Evolutionary conservation across 495 filamentous ascomycete genomes (phyloP).

Genomic region (Penicillium atrosanguineum): DNA sequence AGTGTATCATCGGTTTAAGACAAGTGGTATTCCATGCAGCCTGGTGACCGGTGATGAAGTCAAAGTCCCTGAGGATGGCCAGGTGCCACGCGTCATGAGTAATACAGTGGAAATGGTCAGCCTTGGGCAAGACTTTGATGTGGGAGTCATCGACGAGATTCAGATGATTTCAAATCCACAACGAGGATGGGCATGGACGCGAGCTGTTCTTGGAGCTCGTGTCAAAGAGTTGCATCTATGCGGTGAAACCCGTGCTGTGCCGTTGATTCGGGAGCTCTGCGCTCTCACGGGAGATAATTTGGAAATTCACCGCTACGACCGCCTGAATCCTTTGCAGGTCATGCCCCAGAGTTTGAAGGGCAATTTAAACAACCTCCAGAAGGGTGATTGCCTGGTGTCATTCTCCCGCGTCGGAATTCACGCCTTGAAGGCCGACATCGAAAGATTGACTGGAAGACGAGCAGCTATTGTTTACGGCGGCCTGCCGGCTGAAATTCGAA

Average conservation of each 20-base stretch:
- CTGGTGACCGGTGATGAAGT: constrained; percentile 92
- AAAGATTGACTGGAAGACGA: constrained; percentile 67
- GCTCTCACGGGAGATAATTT: constrained; percentile 79
- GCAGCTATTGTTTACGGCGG: constrained; percentile 93
- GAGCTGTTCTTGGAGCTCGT: constrained; percentile 80
- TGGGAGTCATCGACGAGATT: constrained; percentile 96
- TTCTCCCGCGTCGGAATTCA: constrained; percentile 85
- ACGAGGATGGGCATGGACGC: constrained; percentile 96
- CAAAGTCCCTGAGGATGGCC: constrained; percentile 48
- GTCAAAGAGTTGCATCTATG: constrained; percentile 91
- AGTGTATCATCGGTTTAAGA: constrained; percentile 77
- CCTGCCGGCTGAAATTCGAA: constrained; percentile 87
- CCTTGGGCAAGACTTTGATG: constrained; percentile 66
- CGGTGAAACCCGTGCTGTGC: constrained; percentile 80
- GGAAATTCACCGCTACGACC: constrained; percentile 74
- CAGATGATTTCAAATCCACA: constrained; percentile 86
- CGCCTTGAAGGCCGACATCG: constrained; percentile 72
- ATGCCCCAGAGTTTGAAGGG: constrained; percentile 60
- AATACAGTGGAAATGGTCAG: constrained; percentile 98
- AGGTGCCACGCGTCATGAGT: constrained; percentile 58
- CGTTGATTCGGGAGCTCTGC: constrained; percentile 76
- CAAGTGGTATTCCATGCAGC: constrained; percentile 69
- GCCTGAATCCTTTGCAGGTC: constrained; percentile 73
- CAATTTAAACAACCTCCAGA: constrained; percentile 63
- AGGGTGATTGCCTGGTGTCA: constrained; percentile 85